Evolutionary conservation across 352 stramenopile species (phyloP), one percentile per base, ranked within the genome.

Genomic region (Sclerospora graminicola): DNA sequence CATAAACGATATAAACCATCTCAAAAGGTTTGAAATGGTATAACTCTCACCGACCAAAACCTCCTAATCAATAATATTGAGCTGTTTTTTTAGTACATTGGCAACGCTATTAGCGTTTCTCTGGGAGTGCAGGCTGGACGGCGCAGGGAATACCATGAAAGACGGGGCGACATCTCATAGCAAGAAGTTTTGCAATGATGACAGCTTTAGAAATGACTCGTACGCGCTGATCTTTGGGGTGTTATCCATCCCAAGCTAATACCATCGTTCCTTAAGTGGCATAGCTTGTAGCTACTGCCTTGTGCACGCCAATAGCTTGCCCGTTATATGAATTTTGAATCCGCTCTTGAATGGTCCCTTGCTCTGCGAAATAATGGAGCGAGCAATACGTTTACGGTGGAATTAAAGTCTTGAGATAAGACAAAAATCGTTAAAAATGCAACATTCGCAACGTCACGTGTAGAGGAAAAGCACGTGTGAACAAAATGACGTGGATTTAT

Each of bases 181-280:
- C 11, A 34, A 88, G 27, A 62, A 74, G 19, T 57, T 87, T 42
- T 90, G 79, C 67, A 87, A 89, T 49, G 85, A 66, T 40, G 69
- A 82, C 42, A 54, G 35, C 18, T 23, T 32, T 35, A 42, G 55
- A 24, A 54, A 55, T 20, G 27, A 24, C 34, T 62, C 60, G 6
- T 73, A 71, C 45, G 41, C 35, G 16, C 20, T 86, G 2, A 46
- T 45, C 24, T 82, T 90, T 37, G 51, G 48, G 19, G 54, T 82
- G 26, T 66, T 63, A 27, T 57, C 59, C 23, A 46, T 66, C 37
- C 58, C 66, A 4, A 44, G 44, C 41, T 90, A 50, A 45, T n/a
- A 37, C 36, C 29, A 61, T 68, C 15, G 5, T 84, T n/a, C 79
- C 79, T 1, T 50, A 44, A 6, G 26, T 71, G 14, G 40, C 60